phyloP scores from a whole-genome alignment of 148 eudicot genomes.

The Suaeda aralocaspica region DNA sequence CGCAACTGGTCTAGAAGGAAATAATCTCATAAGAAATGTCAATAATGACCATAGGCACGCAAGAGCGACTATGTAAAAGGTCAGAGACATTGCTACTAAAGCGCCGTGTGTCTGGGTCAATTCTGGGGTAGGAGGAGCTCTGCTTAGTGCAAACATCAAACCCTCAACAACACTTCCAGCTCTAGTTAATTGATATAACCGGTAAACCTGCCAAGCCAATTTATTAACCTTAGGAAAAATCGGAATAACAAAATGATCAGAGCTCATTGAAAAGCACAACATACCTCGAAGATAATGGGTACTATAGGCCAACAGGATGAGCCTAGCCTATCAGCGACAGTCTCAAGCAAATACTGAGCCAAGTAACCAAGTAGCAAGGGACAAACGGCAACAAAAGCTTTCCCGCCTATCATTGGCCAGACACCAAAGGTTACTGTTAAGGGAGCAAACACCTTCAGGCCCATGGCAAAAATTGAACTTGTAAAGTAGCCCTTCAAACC shows the following conservation, averaged over 20 bases:
- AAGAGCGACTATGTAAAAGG: slow-evolving; percentile 57
- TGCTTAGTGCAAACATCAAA: slow-evolving; percentile 51
- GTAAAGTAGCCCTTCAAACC: slow-evolving; percentile 59
- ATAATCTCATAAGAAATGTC: slow-evolving; percentile 75
- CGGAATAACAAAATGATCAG: background rate
- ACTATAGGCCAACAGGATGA: slow-evolving; percentile 85
- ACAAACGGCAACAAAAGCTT: slow-evolving; percentile 51
- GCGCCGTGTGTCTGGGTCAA: slow-evolving; percentile 47
- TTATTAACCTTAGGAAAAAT: background rate
- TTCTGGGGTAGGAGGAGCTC: slow-evolving; percentile 34
- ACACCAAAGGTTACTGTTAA: slow-evolving; percentile 41
- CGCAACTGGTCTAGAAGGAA: slow-evolving; percentile 71
- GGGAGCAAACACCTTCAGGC: slow-evolving; percentile 63
- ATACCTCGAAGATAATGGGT: slow-evolving; percentile 85
- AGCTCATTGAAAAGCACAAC: background rate
- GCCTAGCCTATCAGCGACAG: slow-evolving; percentile 30
- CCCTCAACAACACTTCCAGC: slow-evolving; percentile 60
- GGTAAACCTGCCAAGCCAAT: slow-evolving; percentile 48
- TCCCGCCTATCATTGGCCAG: slow-evolving; percentile 68
- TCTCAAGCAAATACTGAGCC: slow-evolving; percentile 57
- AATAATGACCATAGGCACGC: slow-evolving; percentile 82
- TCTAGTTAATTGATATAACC: slow-evolving; percentile 70
- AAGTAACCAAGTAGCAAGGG: slow-evolving; percentile 65
- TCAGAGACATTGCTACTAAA: slow-evolving; percentile 50
- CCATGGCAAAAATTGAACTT: slow-evolving; percentile 46